phyloP scores from a whole-genome alignment of 2,329 filamentous ascomycete species.

The Uncinocarpus reesii region DNA sequence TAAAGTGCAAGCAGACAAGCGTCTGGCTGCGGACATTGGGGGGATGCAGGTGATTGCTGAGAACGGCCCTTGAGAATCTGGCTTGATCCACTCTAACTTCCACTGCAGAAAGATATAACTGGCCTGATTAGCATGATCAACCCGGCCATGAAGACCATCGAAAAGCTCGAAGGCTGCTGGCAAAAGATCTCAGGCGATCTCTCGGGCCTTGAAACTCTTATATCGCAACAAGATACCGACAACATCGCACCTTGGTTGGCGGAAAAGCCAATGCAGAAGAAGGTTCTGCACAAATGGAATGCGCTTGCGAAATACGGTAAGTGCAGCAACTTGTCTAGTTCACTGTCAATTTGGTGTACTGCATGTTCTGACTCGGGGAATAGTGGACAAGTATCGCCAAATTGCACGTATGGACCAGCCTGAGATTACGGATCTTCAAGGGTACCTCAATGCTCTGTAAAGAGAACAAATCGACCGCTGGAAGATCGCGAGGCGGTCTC shows the following conservation, averaged over 20 bases:
- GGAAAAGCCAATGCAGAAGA: background rate
- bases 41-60: background rate
- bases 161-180: background rate
- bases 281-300: background rate
- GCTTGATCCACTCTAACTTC: background rate
- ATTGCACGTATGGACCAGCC: background rate
- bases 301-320: background rate
- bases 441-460: too few relatives aligned
- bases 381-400: background rate
- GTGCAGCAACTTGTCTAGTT: too few relatives aligned
- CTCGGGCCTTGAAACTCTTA: too few relatives aligned
- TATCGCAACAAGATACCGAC: background rate
- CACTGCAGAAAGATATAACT: background rate
- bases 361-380: too few relatives aligned
- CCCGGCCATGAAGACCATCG: background rate
- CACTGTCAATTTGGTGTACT: too few relatives aligned
- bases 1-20: background rate
- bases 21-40: background rate
- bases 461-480: too few relatives aligned
- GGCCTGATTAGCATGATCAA: background rate
- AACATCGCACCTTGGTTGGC: background rate
- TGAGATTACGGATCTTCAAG: too few relatives aligned
- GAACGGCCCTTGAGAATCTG: background rate
- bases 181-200: background rate
- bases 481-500: too few relatives aligned